These are phyloP conservation scores for Pseudonitzschia delicatissima DNA, from an alignment of 108 stramenopile species.

Conservation along the genomic window DNA sequence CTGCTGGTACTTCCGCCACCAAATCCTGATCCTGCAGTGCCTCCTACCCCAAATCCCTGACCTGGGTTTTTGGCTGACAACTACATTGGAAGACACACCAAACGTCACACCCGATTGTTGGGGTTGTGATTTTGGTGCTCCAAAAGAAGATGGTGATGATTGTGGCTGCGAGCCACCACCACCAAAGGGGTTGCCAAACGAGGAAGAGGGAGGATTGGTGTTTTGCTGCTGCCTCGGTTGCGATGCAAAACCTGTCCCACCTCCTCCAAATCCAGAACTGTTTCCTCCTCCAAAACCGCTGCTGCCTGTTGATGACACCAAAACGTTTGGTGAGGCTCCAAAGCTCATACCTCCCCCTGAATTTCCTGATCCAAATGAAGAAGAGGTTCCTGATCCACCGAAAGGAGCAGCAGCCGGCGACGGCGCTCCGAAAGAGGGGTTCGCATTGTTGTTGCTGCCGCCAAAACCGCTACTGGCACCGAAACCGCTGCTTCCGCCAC, in stretches of 20 bases:
- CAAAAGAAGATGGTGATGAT: constrained; percentile 7
- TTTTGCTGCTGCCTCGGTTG: not conserved
- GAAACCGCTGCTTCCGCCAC: not conserved
- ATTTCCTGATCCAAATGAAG: no score
- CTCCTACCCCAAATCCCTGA: not conserved
- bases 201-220: not conserved
- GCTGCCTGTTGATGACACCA: not conserved
- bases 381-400: not conserved
- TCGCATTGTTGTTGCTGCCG: not conserved
- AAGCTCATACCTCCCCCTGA: constrained; percentile 12
- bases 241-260: constrained; percentile 3
- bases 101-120: not conserved
- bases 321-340: constrained; percentile 11
- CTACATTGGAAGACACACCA: constrained; percentile 18
- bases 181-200: constrained; percentile 2
- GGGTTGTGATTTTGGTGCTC: no score
- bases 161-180: not conserved
- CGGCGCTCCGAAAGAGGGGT: not conserved
- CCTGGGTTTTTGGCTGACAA: not conserved
- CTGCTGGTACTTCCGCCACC: not conserved
- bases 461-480: not conserved
- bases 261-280: not conserved
- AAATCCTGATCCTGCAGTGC: not conserved
- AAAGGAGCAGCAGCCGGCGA: not conserved
- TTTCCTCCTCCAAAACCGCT: constrained; percentile 1